Percentiles rank a stretch among this genome's conserved stretches.
These are phyloP conservation scores for Mimosa bimucronata DNA, from an alignment of 306 rosid species.

Conservation along the genomic window DNA sequence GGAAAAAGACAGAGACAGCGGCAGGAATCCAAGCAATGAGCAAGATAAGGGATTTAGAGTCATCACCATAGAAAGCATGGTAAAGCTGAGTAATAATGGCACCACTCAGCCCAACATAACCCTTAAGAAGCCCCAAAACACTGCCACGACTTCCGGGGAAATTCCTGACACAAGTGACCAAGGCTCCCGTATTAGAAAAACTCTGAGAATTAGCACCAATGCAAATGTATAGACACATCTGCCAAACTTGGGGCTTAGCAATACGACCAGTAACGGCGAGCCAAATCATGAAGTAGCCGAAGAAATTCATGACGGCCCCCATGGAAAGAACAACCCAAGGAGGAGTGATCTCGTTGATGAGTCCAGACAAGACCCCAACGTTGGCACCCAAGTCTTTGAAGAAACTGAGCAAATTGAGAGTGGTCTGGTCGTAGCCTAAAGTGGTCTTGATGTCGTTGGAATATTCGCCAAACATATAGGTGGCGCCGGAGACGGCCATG, in stretches of 20 bases:
- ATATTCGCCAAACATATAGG: no score
- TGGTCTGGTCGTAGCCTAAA: slow-evolving; percentile 61
- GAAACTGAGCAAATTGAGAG: slow-evolving; percentile 76
- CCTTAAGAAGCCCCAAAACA: slow-evolving; percentile 61
- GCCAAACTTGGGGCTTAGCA: slow-evolving; percentile 59
- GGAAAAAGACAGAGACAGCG: slow-evolving; percentile 50
- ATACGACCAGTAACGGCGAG: slow-evolving; percentile 54
- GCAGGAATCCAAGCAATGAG: slow-evolving; percentile 69
- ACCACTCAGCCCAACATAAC: slow-evolving; percentile 75
- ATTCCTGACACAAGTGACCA: no score
- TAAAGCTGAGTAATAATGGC: slow-evolving; percentile 64
- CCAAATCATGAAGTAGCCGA: slow-evolving; percentile 85
- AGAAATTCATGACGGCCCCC: slow-evolving; percentile 67
- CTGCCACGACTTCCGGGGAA: no score
- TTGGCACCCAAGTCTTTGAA: slow-evolving; percentile 77
- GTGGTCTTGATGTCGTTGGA: no score
- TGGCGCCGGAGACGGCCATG: no score
- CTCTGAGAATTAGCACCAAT: slow-evolving; percentile 71
- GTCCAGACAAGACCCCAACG: slow-evolving; percentile 60
- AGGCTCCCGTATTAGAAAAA: neutral
- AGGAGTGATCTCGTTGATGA: slow-evolving; percentile 63
- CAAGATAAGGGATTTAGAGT: slow-evolving; percentile 51
- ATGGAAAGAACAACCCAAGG: slow-evolving; percentile 64
- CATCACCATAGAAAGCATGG: slow-evolving; percentile 57
- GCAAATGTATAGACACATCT: slow-evolving; percentile 72